Evolutionary conservation across 352 stramenopile species (phyloP).

Genomic region (Pseudoperonospora humuli): DNA sequence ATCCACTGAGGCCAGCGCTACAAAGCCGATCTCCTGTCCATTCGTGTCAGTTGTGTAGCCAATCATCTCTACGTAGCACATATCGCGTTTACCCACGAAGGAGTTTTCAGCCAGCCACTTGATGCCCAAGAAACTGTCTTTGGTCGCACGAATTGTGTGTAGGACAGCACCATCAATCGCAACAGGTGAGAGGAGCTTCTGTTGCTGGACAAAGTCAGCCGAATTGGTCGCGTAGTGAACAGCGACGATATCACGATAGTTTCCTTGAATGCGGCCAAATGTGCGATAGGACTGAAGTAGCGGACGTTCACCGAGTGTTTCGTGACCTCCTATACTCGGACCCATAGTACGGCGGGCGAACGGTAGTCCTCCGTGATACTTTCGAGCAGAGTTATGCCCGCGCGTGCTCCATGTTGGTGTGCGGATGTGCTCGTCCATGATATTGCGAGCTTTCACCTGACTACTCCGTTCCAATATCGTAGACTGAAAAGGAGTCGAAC

Average conservation of each 20-base stretch:
- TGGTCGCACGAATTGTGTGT: constrained; percentile 20
- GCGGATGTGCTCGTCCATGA: constrained; percentile 14
- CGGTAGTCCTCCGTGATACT: constrained; percentile 1
- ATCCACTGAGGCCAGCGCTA: constrained; percentile 31
- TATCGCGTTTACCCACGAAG: constrained; percentile 27
- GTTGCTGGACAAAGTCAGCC: constrained; percentile 31
- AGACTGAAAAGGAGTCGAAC: constrained; percentile 15
- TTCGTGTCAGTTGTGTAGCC: constrained; percentile 32
- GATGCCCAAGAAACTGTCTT: constrained; percentile 42
- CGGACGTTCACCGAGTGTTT: constrained; percentile 6
- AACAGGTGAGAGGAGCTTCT: constrained; percentile 37
- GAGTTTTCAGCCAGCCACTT: constrained; percentile 39
- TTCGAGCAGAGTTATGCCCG: constrained; percentile 9
- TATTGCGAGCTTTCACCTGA: constrained; percentile 2
- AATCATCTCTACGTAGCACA: constrained; percentile 45
- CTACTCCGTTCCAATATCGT: constrained; percentile 14
- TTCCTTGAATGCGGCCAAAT: constrained; percentile 41
- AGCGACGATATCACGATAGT: constrained; percentile 41
- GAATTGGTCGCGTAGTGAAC: constrained; percentile 31
- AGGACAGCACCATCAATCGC: constrained; percentile 36
- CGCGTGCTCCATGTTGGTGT: constrained; percentile 2
- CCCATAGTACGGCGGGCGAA: constrained; percentile 10
- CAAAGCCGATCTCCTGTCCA: constrained; percentile 36
- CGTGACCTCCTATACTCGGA: constrained; percentile 1
- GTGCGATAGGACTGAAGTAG: constrained; percentile 36